Evolutionary conservation across 2,329 filamentous ascomycete genomes (phyloP).

Genomic region (Colletotrichum tofieldiae): DNA sequence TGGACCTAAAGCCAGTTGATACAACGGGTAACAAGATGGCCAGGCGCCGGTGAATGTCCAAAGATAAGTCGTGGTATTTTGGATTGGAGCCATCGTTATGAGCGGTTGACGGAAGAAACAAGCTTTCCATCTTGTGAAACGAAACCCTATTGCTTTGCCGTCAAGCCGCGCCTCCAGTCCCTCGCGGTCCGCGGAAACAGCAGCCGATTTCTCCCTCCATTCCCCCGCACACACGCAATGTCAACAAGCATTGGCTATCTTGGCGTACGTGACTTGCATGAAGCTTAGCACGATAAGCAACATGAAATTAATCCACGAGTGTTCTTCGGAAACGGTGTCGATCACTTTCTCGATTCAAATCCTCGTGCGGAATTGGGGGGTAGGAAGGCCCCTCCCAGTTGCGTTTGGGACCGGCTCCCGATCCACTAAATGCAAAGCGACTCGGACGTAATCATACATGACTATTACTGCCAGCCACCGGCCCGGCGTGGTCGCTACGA

Average conservation of each 20-base stretch:
- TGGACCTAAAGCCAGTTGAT: neutral
- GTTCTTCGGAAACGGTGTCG: neutral
- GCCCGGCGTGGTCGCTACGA: no score
- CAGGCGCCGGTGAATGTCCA: neutral
- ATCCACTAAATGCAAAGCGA: no score
- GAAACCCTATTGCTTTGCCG: neutral
- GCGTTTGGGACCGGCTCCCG: neutral
- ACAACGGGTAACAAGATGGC: neutral
- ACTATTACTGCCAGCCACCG: no score
- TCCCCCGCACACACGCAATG: constrained; percentile 19
- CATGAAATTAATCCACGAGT: constrained; percentile 3
- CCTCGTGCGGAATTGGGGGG: constrained; percentile 1
- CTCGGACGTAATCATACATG: no score
- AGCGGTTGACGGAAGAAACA: neutral
- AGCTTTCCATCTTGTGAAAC: no score
- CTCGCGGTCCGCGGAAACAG: neutral
- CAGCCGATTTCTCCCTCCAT: constrained; percentile 7
- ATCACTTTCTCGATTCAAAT: neutral
- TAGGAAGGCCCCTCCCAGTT: neutral
- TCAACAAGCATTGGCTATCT: neutral
- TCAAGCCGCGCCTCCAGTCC: no score
- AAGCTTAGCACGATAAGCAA: constrained; percentile 31
- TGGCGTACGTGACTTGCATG: constrained; percentile 3
- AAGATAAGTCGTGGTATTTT: neutral
- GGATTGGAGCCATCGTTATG: neutral